A percentile compares a stretch with the other conserved stretches of the same genome.
These are phyloP conservation scores for Lachancea nothofagi DNA, from an alignment of 805 yeast genomes.

Conservation along the genomic window DNA sequence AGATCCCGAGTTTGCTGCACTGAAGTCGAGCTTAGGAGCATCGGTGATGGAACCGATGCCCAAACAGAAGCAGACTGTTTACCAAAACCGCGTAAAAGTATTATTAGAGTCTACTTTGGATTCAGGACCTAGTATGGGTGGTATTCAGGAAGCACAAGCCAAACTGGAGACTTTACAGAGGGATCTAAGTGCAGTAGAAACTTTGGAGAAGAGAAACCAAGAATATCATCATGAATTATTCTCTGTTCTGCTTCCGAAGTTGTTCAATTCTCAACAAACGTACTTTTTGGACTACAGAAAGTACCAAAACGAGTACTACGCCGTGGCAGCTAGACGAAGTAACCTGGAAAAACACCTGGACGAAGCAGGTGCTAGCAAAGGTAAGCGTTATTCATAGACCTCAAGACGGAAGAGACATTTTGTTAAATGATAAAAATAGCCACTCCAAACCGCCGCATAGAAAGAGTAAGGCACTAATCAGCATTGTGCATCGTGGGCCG, in stretches of 20 bases:
- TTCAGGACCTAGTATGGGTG: background rate
- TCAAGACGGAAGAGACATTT: background rate
- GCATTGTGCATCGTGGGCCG: no score
- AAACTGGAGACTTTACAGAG: background rate
- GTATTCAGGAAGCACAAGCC: background rate
- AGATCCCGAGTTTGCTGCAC: background rate
- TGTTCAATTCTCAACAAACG: constrained; percentile 14
- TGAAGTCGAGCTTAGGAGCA: background rate
- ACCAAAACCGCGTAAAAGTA: background rate
- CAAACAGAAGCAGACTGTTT: background rate
- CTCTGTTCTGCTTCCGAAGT: constrained; percentile 1
- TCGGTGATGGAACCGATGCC: background rate
- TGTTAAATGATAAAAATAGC: background rate
- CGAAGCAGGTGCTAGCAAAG: constrained; percentile 1
- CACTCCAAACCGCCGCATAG: no score
- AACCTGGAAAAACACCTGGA: constrained; percentile 1
- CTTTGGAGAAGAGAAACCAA: constrained; percentile 1
- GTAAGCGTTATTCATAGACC: background rate
- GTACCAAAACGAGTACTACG: constrained; percentile 19
- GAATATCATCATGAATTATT: background rate
- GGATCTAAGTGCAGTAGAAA: background rate
- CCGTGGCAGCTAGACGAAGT: constrained; percentile 10
- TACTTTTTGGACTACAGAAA: constrained; percentile 21
- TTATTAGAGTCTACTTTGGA: background rate
- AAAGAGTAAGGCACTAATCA: no score